Evolutionary conservation across 1,139 yeast species (phyloP).

Genomic region (Lodderomyces metapsilosis): DNA sequence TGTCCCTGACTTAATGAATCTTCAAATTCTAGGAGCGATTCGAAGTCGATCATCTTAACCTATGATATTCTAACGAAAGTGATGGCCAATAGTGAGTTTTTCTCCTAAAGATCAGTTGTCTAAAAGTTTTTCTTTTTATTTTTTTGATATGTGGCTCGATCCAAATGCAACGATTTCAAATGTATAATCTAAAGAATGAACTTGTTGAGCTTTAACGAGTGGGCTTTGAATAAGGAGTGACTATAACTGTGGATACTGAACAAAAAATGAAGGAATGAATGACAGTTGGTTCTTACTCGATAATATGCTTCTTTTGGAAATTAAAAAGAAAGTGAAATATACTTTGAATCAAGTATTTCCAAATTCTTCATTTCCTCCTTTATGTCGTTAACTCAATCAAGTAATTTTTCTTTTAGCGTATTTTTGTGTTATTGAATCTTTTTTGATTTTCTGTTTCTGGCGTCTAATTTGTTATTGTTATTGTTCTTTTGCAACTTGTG

Average conservation of each 20-base stretch:
- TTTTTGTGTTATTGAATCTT: neutral
- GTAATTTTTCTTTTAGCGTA: neutral
- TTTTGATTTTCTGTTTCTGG: neutral
- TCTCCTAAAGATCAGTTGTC: too few species aligned
- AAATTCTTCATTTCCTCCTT: too few species aligned
- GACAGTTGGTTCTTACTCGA: slow-evolving; percentile 3
- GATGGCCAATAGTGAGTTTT: too few species aligned
- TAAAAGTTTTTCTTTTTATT: too few species aligned
- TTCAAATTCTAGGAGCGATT: slow-evolving; percentile 42
- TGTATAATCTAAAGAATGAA: neutral
- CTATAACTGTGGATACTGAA: too few species aligned
- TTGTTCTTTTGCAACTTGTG: neutral
- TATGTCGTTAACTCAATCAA: neutral
- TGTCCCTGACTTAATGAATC: slow-evolving; percentile 33
- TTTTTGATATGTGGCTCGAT: neutral
- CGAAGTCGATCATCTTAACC: slow-evolving; percentile 27
- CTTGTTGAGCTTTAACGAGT: too few species aligned
- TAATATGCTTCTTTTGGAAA: neutral
- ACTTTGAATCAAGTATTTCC: too few species aligned
- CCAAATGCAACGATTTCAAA: neutral
- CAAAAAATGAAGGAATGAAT: neutral
- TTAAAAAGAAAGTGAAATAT: neutral
- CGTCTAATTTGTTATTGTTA: neutral
- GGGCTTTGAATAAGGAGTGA: too few species aligned
- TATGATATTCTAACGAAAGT: too few species aligned